Evolutionary conservation across 805 yeast species (phyloP), one percentile per base, ranked within the genome.

Genomic region (Candida arabinofermentans): DNA sequence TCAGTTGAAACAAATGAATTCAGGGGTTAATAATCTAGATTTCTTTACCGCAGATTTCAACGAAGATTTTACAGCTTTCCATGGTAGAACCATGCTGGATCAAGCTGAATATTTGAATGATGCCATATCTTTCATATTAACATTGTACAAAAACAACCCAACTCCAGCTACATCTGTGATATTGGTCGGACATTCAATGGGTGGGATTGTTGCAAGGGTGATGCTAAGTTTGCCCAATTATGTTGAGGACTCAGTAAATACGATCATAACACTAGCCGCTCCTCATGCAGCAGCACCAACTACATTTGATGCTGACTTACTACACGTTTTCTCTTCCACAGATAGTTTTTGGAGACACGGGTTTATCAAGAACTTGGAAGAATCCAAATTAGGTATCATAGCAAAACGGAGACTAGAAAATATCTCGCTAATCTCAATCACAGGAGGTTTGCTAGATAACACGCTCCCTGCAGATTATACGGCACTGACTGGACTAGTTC

Each of bases 51-150:
- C 95, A 1, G 96, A 91, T 61, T 93, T 91, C 67, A 89, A 90
- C 57, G 98, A 90, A 63, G 98, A 93, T 57, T 82, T 88, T 53
- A 89, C 97, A 1, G 98, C 98, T 0, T 86, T 91, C 61, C 97
- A 91, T 61, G 99, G 99, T 1, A 72, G 91, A 51, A 90, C 98
- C 3, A 70, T 93, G 72, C 64, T 88, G 26, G 97, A 91, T 58
- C 98, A 91, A 65, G 95, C 97, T 0, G 96, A 86, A 60, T 91
- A 85, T 59, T 63, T 87, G 46, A 91, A 93, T 55, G 96, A 90
- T 51, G 97, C 97, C 1, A 71, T 93, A 4, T 62, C 65, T 18
- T 89, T 83, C 57, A 89, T 91, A 18, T 62, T 93, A 14, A 74
- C 78, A 3, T 65, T 91, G 5, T 91, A 91, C 54, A 49, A 62